Conservation (phyloP, 2,329 filamentous ascomycete genomes). For the Curvularia sp. region DNA sequence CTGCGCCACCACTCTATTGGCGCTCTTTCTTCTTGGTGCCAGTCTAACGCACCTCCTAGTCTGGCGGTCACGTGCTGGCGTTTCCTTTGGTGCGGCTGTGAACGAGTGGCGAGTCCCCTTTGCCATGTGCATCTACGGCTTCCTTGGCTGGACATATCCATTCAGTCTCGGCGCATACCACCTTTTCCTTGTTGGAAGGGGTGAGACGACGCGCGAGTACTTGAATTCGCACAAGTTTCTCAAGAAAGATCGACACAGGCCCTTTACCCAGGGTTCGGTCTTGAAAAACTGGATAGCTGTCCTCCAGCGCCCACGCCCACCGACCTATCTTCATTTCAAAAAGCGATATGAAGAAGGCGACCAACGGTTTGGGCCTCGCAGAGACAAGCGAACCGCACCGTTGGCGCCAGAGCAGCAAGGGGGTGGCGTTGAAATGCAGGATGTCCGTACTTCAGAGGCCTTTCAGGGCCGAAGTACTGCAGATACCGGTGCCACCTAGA, state of each 20-base stretch:
- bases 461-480: slow-evolving; percentile 45
- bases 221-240: slow-evolving; percentile 95
- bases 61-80: slow-evolving; percentile 68
- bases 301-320: slow-evolving; percentile 80
- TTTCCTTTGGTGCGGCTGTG: slow-evolving; percentile 74
- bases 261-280: slow-evolving; percentile 80
- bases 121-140: slow-evolving; percentile 84
- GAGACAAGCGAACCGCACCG: slow-evolving; percentile 59
- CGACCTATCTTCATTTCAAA: slow-evolving; percentile 91
- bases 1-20: slow-evolving; percentile 75
- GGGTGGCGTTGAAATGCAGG: slow-evolving; percentile 74
- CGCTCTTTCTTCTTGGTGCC: slow-evolving; percentile 76
- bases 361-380: slow-evolving; percentile 74
- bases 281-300: slow-evolving; percentile 83
- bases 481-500: slow-evolving; percentile 22
- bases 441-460: slow-evolving; percentile 38
- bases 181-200: slow-evolving; percentile 85
- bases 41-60: slow-evolving; percentile 81
- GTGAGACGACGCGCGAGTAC: slow-evolving; percentile 95
- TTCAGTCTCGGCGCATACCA: slow-evolving; percentile 86
- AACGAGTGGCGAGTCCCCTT: slow-evolving; percentile 79
- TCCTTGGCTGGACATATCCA: slow-evolving; percentile 79
- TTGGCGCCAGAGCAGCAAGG: slow-evolving; percentile 60
- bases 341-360: slow-evolving; percentile 77
- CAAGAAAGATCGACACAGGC: slow-evolving; percentile 87